Conservation (phyloP, 164 flowering plant genomes). For the Sextonia rubra region DNA sequence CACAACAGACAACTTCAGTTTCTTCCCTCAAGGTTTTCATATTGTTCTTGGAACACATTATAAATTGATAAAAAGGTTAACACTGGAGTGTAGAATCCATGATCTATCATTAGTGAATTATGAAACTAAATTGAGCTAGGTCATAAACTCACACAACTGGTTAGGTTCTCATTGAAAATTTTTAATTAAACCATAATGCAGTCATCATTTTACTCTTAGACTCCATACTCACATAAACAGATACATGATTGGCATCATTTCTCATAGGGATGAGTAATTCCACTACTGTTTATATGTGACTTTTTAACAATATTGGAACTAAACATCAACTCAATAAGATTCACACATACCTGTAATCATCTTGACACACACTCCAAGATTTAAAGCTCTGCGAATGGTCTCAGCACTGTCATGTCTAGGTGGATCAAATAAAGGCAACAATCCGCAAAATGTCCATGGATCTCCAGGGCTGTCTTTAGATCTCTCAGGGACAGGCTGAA, state of each 20-base stretch:
- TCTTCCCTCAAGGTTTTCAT: not conserved
- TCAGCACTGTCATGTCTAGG: slow-evolving; percentile 95
- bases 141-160: not conserved
- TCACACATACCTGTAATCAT: slow-evolving; percentile 76
- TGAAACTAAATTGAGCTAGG: not conserved
- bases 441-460: slow-evolving; percentile 82
- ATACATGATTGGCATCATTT: too few species aligned
- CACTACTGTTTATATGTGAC: not conserved
- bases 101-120: not conserved
- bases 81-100: not conserved
- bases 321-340: slow-evolving; percentile 2
- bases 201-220: too few species aligned
- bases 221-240: too few species aligned
- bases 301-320: not conserved
- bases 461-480: slow-evolving; percentile 72
- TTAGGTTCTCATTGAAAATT: not conserved
- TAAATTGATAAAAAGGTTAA: too few species aligned
- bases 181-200: not conserved
- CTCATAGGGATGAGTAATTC: not conserved
- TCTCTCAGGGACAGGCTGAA: slow-evolving; percentile 73
- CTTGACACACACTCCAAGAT: slow-evolving; percentile 88
- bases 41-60: not conserved
- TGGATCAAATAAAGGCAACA: slow-evolving; percentile 86
- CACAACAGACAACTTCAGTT: not conserved
- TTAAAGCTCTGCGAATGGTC: slow-evolving; percentile 81